Evolutionary conservation across 2,329 filamentous ascomycete genomes (phyloP).

Genomic region (Penicillium sp.): DNA sequence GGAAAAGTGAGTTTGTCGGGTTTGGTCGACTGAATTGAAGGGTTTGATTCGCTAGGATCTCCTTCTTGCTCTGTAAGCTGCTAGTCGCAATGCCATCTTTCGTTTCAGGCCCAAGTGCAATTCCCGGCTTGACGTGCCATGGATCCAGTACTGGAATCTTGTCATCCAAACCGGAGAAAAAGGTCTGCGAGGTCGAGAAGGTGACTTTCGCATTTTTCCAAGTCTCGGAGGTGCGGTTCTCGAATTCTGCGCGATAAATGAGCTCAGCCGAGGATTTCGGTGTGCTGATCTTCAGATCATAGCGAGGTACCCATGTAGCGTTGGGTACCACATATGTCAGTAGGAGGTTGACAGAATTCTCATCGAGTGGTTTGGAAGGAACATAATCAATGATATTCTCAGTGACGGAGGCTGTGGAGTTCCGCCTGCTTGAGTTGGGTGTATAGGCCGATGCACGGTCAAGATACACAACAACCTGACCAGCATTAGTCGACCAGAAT

Average conservation of each 20-base stretch:
- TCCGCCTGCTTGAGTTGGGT: constrained; percentile 20
- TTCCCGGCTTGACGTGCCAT: constrained; percentile 54
- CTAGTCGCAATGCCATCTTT: constrained; percentile 18
- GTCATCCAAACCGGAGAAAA: constrained; percentile 54
- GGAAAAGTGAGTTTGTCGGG: neutral
- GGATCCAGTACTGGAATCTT: constrained; percentile 52
- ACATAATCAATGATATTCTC: constrained; percentile 9
- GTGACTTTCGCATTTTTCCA: constrained; percentile 60
- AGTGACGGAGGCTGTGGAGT: constrained; percentile 24
- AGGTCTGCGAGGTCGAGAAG: constrained; percentile 61
- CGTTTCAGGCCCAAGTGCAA: constrained; percentile 21
- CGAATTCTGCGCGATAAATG: constrained; percentile 60
- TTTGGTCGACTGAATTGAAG: no score
- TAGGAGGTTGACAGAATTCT: constrained; percentile 34
- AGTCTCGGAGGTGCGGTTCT: constrained; percentile 60
- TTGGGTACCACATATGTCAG: constrained; percentile 58
- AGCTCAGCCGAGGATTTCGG: constrained; percentile 50
- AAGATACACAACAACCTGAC: constrained; percentile 33
- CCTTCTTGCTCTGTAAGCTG: constrained; percentile 13
- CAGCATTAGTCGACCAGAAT: constrained; percentile 36
- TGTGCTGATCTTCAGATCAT: constrained; percentile 60
- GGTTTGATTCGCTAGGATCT: constrained; percentile 9
- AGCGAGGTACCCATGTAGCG: constrained; percentile 59
- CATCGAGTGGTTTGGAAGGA: neutral
- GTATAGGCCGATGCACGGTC: constrained; percentile 27